A percentile compares a stretch with the other conserved stretches of the same genome.
These are phyloP conservation scores for Colletotrichum godetiae DNA, from an alignment of 2,329 filamentous ascomycete genomes.

Conservation along the genomic window DNA sequence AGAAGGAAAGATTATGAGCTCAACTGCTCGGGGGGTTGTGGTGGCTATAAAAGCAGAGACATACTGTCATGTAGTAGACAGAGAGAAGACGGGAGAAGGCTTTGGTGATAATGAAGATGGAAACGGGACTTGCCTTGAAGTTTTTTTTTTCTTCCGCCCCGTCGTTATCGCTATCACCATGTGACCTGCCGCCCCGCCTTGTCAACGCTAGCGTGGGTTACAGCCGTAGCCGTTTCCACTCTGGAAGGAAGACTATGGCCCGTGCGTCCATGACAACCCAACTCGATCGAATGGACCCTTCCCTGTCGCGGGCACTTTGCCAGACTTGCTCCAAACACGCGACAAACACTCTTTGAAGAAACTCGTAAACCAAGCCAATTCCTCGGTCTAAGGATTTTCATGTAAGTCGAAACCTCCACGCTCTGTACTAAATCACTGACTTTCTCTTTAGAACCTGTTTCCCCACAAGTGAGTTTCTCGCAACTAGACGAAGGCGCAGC, in stretches of 20 bases:
- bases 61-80: slow-evolving; percentile 22
- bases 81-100: slow-evolving; percentile 34
- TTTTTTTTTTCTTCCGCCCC: slow-evolving; percentile 32
- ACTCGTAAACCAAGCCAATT: background rate
- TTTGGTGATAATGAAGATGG: slow-evolving; percentile 29
- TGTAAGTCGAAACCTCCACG: background rate
- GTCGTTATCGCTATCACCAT: slow-evolving; percentile 37
- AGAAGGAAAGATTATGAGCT: slow-evolving; percentile 19
- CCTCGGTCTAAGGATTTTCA: background rate
- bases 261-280: slow-evolving; percentile 24
- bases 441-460: background rate
- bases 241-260: slow-evolving; percentile 12
- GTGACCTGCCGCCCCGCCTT: slow-evolving; percentile 27
- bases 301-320: slow-evolving; percentile 15
- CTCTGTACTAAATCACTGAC: background rate
- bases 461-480: slow-evolving; percentile 15
- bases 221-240: slow-evolving; percentile 6
- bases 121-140: slow-evolving; percentile 47
- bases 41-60: slow-evolving; percentile 25
- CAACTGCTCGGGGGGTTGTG: slow-evolving; percentile 19
- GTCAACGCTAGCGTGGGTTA: slow-evolving; percentile 11
- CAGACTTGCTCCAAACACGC: slow-evolving; percentile 26
- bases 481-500: background rate
- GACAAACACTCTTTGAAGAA: slow-evolving; percentile 9
- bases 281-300: slow-evolving; percentile 28